These are phyloP conservation scores for Ophiostoma sp. DNA, from an alignment of 2,329 filamentous ascomycete genomes.

Conservation along the genomic window DNA sequence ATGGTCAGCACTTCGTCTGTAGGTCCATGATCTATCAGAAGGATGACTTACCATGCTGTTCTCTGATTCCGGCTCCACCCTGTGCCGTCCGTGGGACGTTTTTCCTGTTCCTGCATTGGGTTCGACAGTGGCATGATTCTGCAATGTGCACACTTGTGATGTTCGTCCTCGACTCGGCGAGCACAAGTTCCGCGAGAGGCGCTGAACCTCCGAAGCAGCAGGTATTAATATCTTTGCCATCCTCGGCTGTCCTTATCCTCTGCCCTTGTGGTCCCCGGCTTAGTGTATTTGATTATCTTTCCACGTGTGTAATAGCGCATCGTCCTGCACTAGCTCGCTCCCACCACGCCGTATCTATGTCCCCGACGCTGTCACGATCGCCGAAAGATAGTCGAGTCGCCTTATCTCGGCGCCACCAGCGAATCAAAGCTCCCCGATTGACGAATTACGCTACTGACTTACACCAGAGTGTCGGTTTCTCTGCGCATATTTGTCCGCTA, in stretches of 20 bases:
- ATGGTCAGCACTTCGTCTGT: not conserved
- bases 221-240: slow-evolving; percentile 6
- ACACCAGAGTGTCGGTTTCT: not conserved
- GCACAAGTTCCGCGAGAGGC: not conserved
- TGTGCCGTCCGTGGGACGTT: not conserved
- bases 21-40: not conserved
- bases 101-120: not conserved
- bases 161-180: not conserved
- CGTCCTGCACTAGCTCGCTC: not conserved
- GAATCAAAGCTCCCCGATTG: not conserved
- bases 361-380: not conserved
- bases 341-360: not conserved
- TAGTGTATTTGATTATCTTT: not conserved
- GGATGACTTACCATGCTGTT: slow-evolving; percentile 16
- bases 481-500: not conserved
- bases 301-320: not conserved
- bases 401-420: not conserved
- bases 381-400: not conserved
- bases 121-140: not conserved
- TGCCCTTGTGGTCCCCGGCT: not conserved
- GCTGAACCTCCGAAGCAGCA: not conserved
- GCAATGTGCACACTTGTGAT: not conserved
- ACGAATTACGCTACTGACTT: not conserved
- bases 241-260: slow-evolving; percentile 4
- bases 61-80: slow-evolving; percentile 17